These are phyloP conservation scores for Begonia fuchsioides DNA, from an alignment of 306 rosid genomes.

Conservation along the genomic window DNA sequence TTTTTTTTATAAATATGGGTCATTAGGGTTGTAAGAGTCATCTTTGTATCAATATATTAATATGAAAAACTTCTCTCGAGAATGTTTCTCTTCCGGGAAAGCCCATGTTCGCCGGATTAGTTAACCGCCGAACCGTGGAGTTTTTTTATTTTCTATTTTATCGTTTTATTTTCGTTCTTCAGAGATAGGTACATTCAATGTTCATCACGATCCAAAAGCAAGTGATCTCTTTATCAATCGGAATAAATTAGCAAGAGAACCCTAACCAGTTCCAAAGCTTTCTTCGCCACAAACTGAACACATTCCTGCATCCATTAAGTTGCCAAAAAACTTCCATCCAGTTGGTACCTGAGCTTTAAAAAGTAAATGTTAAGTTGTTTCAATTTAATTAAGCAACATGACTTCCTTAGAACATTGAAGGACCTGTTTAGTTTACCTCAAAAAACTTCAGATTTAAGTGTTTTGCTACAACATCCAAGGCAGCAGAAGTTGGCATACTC, in stretches of 20 bases:
- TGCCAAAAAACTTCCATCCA: slow-evolving; percentile 97
- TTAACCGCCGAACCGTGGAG: too few relatives aligned
- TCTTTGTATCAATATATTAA: too few relatives aligned
- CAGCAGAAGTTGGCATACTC: slow-evolving; percentile 99
- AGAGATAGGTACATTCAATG: too few relatives aligned
- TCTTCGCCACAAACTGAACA: slow-evolving; percentile 97
- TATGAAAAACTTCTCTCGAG: too few relatives aligned
- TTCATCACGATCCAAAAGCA: background rate
- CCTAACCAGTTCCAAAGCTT: slow-evolving; percentile 96
- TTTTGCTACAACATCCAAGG: slow-evolving; percentile 96
- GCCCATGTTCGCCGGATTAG: too few relatives aligned
- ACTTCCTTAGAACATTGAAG: background rate
- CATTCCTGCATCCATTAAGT: slow-evolving; percentile 91
- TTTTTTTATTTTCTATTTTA: too few relatives aligned
- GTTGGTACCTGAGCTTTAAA: slow-evolving; percentile 66
- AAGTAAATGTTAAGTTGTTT: slow-evolving; percentile 6
- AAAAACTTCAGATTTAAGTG: slow-evolving; percentile 80
- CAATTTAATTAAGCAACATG: background rate
- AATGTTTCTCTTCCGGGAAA: too few relatives aligned
- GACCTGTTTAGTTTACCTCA: slow-evolving; percentile 39
- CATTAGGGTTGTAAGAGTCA: too few relatives aligned
- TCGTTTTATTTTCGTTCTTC: too few relatives aligned
- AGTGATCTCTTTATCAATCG: background rate
- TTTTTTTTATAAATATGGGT: too few relatives aligned
- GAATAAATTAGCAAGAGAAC: slow-evolving; percentile 7